Percentiles rank a stretch among this genome's conserved stretches.
Evolutionary conservation across 1,284 basidiomycete species (phyloP).

Genomic region (Apiotrichum brassicae): DNA sequence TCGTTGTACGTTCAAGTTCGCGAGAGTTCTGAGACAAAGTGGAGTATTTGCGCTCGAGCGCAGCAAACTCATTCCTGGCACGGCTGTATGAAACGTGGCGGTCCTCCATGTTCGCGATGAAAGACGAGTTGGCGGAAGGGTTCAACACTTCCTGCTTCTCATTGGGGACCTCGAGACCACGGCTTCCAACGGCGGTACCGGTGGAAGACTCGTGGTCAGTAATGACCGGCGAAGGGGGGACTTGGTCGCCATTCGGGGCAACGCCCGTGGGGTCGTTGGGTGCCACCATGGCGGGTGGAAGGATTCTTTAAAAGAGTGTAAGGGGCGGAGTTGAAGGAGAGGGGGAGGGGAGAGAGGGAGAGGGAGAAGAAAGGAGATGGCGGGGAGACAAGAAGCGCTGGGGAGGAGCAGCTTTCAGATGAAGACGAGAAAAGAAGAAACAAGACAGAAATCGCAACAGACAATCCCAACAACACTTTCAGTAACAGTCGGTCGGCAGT

Average conservation of each 20-base stretch:
- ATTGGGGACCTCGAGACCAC: background rate
- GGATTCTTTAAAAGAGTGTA: background rate
- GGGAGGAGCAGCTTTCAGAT: background rate
- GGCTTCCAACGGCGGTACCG: background rate
- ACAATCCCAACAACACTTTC: too few species aligned
- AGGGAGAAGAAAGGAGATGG: background rate
- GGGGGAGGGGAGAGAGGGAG: background rate
- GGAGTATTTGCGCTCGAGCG: conserved; percentile 39
- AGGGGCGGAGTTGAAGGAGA: background rate
- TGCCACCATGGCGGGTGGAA: background rate
- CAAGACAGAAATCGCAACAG: too few species aligned
- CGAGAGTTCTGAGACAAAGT: conserved; percentile 34
- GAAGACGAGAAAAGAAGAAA: background rate
- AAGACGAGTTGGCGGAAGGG: conserved; percentile 23
- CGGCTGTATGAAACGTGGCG: conserved; percentile 31
- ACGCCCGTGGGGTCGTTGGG: background rate
- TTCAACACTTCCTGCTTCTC: conserved; percentile 10
- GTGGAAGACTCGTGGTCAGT: background rate
- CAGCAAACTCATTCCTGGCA: conserved; percentile 39
- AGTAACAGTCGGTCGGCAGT: too few species aligned
- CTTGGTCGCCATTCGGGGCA: too few species aligned
- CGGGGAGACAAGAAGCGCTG: background rate
- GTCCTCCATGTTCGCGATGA: conserved; percentile 34
- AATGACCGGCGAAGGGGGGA: too few species aligned
- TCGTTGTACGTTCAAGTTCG: conserved; percentile 27